Evolutionary conservation across 495 filamentous ascomycete genomes (phyloP).

Genomic region (Tetracladium marchalianum): DNA sequence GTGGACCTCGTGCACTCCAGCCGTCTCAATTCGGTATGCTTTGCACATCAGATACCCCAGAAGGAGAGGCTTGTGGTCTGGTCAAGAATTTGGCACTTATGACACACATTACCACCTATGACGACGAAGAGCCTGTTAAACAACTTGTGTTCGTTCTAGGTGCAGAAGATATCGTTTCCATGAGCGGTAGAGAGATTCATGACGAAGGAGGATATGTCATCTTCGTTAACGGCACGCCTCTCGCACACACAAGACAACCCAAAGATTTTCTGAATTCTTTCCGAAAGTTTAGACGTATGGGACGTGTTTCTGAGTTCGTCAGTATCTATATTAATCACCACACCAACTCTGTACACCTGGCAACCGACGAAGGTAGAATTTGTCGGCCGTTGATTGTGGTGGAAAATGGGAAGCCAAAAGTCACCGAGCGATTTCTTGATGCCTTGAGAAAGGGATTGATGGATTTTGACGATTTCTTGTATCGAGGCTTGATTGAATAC

Average conservation of each 20-base stretch:
- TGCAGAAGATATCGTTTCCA: constrained; percentile 63
- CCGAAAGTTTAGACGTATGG: constrained; percentile 72
- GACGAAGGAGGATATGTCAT: constrained; percentile 75
- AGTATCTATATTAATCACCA: constrained; percentile 93
- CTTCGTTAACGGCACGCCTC: constrained; percentile 89
- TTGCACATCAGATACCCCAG: constrained; percentile 91
- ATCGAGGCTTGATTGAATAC: constrained; percentile 84
- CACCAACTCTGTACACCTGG: constrained; percentile 84
- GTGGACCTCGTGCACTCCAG: constrained; percentile 87
- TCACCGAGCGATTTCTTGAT: constrained; percentile 64
- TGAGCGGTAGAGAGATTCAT: constrained; percentile 76
- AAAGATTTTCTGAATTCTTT: constrained; percentile 78
- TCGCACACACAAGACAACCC: constrained; percentile 71
- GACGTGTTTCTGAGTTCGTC: constrained; percentile 85
- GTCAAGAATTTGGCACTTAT: constrained; percentile 98
- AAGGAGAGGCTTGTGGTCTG: constrained; percentile 95
- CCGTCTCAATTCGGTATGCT: constrained; percentile 97
- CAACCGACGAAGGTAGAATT: constrained; percentile 92
- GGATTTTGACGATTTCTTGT: constrained; percentile 88
- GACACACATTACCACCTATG: constrained; percentile 96
- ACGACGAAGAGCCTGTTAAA: constrained; percentile 79
- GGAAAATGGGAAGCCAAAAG: constrained; percentile 69
- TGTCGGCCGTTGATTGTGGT: constrained; percentile 93
- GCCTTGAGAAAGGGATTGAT: constrained; percentile 70
- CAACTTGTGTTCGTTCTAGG: constrained; percentile 70